Evolutionary conservation across 2,329 filamentous ascomycete genomes (phyloP), one percentile per base, ranked within the genome.

Genomic region (Diaporthe vexans): DNA sequence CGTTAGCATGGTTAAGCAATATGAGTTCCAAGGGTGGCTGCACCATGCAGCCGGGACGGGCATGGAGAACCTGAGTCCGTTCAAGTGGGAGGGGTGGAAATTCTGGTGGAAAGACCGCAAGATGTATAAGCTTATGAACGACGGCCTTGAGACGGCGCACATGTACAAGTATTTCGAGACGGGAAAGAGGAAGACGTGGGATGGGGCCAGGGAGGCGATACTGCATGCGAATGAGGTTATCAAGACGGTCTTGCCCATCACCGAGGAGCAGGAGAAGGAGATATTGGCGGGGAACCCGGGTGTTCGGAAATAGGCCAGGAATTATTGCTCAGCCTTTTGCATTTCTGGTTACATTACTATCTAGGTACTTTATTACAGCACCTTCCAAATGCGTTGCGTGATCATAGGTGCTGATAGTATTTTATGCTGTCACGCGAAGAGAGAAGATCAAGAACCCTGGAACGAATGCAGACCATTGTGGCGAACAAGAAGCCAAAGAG

Each of bases 141-240:
- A 71, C 29, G 76, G 76, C 8, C 54, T 77, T 21, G 75, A 77
- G 68, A 75, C 74, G 35, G 76, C 76, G 8, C 76, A 77, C 48
- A 68, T 75, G 40, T 77, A 74, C 29, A 51, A 68, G 11, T 72
- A 73, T 7, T 77, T 77, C 37, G 76, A 77, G 57, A 76, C 75
- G 19, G 76, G 75, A 0, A 77, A 77, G 76, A 54, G 76, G 29
- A 74, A 73, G 72, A 72, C 69, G 19, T 77, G 76, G 76, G 74
- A 75, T 1, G 76, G 76, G 21, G 76, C 76, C 3, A 51, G 33
- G 46, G 71, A 72, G 19, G 76, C 75, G 19, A 77, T 77, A 21
- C 24, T 75, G 65, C 76, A 65, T 43, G 73, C 75, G 21, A 76
- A 77, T 11, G 71, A 73, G 65, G 71, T 65, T 15, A 40, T 68